Evolutionary conservation across 108 stramenopile genomes (phyloP).

Genomic region (Aurantiochytrium sp.): DNA sequence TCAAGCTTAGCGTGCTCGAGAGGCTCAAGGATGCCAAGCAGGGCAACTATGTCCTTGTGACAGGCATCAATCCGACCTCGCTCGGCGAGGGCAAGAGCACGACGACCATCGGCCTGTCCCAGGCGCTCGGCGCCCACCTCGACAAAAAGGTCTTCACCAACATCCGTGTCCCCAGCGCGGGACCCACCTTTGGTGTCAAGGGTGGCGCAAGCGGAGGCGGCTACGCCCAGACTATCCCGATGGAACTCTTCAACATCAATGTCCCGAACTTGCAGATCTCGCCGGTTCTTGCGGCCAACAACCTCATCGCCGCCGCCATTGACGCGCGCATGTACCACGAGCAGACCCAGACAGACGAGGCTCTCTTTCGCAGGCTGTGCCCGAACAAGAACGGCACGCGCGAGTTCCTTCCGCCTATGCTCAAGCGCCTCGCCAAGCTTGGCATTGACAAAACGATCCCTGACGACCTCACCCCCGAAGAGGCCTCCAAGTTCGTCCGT

Average conservation of each 20-base stretch:
- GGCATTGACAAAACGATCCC: constrained; percentile 72
- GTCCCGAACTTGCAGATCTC: constrained; percentile 90
- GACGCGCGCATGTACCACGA: constrained; percentile 96
- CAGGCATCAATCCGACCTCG: constrained; percentile 97
- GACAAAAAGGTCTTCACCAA: constrained; percentile 53
- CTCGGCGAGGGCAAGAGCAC: constrained; percentile 95
- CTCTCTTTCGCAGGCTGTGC: constrained; percentile 75
- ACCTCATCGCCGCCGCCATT: constrained; percentile 91
- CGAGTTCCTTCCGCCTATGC: constrained; percentile 66
- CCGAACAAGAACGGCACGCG: constrained; percentile 25
- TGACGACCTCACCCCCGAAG: constrained; percentile 70
- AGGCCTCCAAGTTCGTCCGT: constrained; percentile 67
- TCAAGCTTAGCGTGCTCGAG: constrained; percentile 52
- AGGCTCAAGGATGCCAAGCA: constrained; percentile 43
- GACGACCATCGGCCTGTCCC: constrained; percentile 68
- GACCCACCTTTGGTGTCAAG: constrained; percentile 92
- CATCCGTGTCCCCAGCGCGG: neutral
- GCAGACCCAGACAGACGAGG: constrained; percentile 72
- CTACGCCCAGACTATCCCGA: constrained; percentile 58
- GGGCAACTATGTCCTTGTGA: constrained; percentile 94
- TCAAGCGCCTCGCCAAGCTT: constrained; percentile 70
- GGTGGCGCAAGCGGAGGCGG: constrained; percentile 94
- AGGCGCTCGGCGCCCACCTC: constrained; percentile 80
- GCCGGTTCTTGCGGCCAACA: constrained; percentile 83
- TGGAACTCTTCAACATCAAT: constrained; percentile 98